Evolutionary conservation across 257 asterid species (phyloP), one percentile per base, ranked within the genome.

Genomic region (Prunella vulgaris): DNA sequence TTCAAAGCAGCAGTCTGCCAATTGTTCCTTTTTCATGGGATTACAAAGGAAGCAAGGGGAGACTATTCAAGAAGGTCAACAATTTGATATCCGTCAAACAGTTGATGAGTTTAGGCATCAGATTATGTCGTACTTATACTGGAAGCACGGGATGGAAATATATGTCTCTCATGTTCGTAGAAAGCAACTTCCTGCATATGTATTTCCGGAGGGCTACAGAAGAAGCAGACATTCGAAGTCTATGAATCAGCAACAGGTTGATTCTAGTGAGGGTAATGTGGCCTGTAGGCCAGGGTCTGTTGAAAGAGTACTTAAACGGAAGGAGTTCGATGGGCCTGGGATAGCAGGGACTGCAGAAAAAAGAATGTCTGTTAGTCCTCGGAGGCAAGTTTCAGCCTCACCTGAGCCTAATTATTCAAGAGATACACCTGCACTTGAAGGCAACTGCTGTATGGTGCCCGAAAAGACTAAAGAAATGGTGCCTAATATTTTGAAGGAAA

Each of bases 121-220:
- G 69, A 84, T 92, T 75, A 79, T 77, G 69, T 83, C 84, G 17
- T 95, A 89, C 77, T 2, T 75, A 82, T 88, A 85, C 81, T 89
- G 98, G 98, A 92, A 85, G 64, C 96, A 95, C 0, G 97, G 96
- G 44, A 95, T 89, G 99, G 95, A 92, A 67, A 88, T 95, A 46
- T 85, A 81, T 30, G 96, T 95, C 37, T 88, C 87, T 70, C 99
- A 95, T 74, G 87, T 92, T 66, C 95, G 96, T 65, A 82, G 97
- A 76, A 95, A 84, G 87, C 94, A 92, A 79, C 84, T 95, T 40
- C 99, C 99, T 12, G 61, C 88, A 25, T 87, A 87, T 80, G 93
- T 89, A 30, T 86, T 85, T 74, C 88, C 96, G 1, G 95, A 87
- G 78, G 97, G 96, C 30, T 82, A 86, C 82, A 87, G 79, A 78